Base-by-base conservation (phyloP, 1,284 basidiomycete genomes). In the Ceratorhiza oryzae-sativae region DNA sequence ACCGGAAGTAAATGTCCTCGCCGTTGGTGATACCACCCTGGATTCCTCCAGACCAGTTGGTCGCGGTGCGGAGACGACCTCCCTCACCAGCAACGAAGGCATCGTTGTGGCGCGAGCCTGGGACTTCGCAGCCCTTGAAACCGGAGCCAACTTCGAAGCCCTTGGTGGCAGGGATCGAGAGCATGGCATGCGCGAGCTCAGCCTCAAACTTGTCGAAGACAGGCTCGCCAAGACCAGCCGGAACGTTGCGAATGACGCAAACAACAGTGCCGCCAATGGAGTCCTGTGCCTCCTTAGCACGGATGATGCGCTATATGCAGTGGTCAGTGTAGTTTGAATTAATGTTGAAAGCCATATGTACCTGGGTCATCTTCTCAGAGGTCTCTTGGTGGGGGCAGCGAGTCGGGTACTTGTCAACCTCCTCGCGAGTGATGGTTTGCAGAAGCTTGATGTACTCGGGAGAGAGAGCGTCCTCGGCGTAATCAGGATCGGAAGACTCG, bases 171-270 rank as follows among this genome's bases (percentile, higher is more conserved):
- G 97, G 97, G 78, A 99, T 98, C 73, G 93, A 96, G 72, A 99
- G 87, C 96, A 99, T 99, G 18, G 97, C 97, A 80, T 99, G 97
- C 2, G 88, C 97, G 73, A 99, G 89, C 77, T 90, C 89, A 39
- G 97, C 97, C 81, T 98, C 97, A 79, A 99, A 90, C 84, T 99
- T 99, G 86, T 99, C 96, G 80, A 99, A 99, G 72, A 94, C 93
- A 55, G 97, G 97, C 81, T 99, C 97, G 71, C 97, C 97, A 42
- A 99, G 87, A 1, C 97, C 97, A 20, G 90, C 82, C 48, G 97
- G 96, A 5, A 92, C 88, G 75, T 90, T 88, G 68, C 97, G 92
- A 78, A 99, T 93, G 48, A 99, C 93, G 80, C 97, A 99, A 67
- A 95, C 98, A 72, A 99, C 89, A 5, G 94, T 98, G 27, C 97